Conservation (phyloP, 257 asterid genomes). For the Nemophila menziesii region DNA sequence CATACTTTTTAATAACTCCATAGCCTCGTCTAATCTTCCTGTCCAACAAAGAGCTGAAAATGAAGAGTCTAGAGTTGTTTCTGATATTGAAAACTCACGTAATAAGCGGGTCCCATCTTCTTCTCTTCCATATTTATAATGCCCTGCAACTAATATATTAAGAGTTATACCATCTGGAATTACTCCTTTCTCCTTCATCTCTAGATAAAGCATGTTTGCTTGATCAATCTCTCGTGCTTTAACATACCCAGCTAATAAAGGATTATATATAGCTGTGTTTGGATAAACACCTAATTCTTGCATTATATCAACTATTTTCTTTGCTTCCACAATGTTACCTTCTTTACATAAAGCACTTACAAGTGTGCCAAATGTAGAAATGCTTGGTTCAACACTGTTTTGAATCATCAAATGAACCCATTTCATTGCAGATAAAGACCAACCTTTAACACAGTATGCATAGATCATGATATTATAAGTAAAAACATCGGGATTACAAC, state of each 20-base stretch:
- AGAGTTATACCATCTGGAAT: slow-evolving; percentile 66
- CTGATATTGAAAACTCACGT: slow-evolving; percentile 34
- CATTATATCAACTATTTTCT: slow-evolving; percentile 50
- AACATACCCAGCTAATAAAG: slow-evolving; percentile 81
- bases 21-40: slow-evolving; percentile 68
- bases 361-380: slow-evolving; percentile 46
- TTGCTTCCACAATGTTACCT: slow-evolving; percentile 68
- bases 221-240: slow-evolving; percentile 58
- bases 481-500: slow-evolving; percentile 58
- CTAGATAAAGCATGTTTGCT: slow-evolving; percentile 56
- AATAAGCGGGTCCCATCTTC: slow-evolving; percentile 35
- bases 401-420: slow-evolving; percentile 61
- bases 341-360: slow-evolving; percentile 68
- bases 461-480: slow-evolving; percentile 66
- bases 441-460: slow-evolving; percentile 68
- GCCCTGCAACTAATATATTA: slow-evolving; percentile 70
- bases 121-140: slow-evolving; percentile 62
- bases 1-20: slow-evolving; percentile 38
- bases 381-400: slow-evolving; percentile 53
- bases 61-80: slow-evolving; percentile 29
- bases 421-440: slow-evolving; percentile 43
- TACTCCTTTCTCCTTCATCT: slow-evolving; percentile 58
- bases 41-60: slow-evolving; percentile 72
- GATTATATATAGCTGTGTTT: slow-evolving; percentile 36
- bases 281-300: slow-evolving; percentile 51